phyloP scores from a whole-genome alignment of 805 yeast genomes.

The Monosporozyma siamensis region DNA sequence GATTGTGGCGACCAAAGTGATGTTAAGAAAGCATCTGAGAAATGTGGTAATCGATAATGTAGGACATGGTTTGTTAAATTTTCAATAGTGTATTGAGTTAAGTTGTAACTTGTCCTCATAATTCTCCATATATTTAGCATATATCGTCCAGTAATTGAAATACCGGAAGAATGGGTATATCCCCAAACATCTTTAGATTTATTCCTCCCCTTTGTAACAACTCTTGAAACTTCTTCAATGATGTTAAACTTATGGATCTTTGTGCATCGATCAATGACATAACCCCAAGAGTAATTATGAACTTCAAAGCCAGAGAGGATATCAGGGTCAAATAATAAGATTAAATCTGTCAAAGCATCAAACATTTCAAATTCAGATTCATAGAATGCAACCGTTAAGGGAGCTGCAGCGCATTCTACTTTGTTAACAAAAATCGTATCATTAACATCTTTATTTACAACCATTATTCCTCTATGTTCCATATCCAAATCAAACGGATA shows the following conservation, averaged over 20 bases:
- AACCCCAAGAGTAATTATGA: slow-evolving; percentile 83
- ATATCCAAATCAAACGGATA: slow-evolving; percentile 29
- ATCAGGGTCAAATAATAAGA: slow-evolving; percentile 73
- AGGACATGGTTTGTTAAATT: slow-evolving; percentile 60
- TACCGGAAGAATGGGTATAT: slow-evolving; percentile 61
- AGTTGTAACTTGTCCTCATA: slow-evolving; percentile 49
- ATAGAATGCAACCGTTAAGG: slow-evolving; percentile 33
- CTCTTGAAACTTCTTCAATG: slow-evolving; percentile 53
- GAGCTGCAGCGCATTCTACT: slow-evolving; percentile 12
- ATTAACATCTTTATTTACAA: slow-evolving; percentile 10
- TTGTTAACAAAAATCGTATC: slow-evolving; percentile 3
- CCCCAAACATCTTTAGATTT: slow-evolving; percentile 72
- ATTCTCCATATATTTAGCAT: slow-evolving; percentile 79
- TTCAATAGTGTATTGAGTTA: slow-evolving; percentile 67
- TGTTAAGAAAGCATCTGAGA: slow-evolving; percentile 40
- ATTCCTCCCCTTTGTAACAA: slow-evolving; percentile 37
- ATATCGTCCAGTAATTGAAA: slow-evolving; percentile 71
- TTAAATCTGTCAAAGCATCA: slow-evolving; percentile 42
- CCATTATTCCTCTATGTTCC: slow-evolving; percentile 33
- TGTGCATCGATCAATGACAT: slow-evolving; percentile 56
- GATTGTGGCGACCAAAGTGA: slow-evolving; percentile 32
- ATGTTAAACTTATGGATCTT: slow-evolving; percentile 42
- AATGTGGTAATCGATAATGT: slow-evolving; percentile 61
- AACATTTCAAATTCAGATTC: slow-evolving; percentile 53
- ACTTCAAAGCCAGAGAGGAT: slow-evolving; percentile 79